Percentiles rank a stretch among this genome's conserved stretches.
Conservation (phyloP, 208 protist species). For the Lotmaria passim region DNA sequence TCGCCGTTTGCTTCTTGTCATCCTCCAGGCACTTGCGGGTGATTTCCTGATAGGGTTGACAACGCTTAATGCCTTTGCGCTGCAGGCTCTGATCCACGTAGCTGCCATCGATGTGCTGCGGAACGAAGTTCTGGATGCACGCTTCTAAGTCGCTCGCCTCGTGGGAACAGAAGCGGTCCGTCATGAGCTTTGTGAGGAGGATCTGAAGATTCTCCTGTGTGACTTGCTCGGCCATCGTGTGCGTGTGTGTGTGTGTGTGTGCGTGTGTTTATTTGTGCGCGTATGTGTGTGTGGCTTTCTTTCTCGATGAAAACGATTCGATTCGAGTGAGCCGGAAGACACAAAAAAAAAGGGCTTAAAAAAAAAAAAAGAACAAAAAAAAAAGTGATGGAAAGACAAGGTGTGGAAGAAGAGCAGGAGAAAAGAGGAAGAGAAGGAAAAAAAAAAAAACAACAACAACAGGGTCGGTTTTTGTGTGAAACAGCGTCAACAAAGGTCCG, state of each 20-base stretch:
- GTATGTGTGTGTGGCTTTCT: neutral
- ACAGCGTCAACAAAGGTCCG: too few species aligned
- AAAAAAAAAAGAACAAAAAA: too few species aligned
- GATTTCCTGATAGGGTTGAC: constrained; percentile 75
- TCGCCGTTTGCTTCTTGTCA: constrained; percentile 76
- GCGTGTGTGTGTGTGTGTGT: constrained; percentile 1
- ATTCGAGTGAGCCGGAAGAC: too few species aligned
- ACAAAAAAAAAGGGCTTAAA: too few species aligned
- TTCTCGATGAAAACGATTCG: too few species aligned
- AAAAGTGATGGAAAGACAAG: too few species aligned
- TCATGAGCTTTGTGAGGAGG: constrained; percentile 88
- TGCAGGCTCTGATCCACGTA: constrained; percentile 86
- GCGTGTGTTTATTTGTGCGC: neutral
- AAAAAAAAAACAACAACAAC: too few species aligned
- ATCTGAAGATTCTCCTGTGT: constrained; percentile 85
- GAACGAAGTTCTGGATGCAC: constrained; percentile 89
- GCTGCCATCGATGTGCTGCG: constrained; percentile 68
- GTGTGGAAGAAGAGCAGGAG: too few species aligned
- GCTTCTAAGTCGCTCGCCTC: constrained; percentile 79
- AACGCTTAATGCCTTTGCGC: constrained; percentile 70
- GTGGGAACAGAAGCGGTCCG: constrained; percentile 73
- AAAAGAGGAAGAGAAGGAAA: too few species aligned
- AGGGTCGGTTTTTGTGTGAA: too few species aligned
- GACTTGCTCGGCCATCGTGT: constrained; percentile 55
- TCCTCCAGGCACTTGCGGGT: constrained; percentile 74